Conservation (phyloP, 495 filamentous ascomycete species). For the Trichocladium uniseriatum region DNA sequence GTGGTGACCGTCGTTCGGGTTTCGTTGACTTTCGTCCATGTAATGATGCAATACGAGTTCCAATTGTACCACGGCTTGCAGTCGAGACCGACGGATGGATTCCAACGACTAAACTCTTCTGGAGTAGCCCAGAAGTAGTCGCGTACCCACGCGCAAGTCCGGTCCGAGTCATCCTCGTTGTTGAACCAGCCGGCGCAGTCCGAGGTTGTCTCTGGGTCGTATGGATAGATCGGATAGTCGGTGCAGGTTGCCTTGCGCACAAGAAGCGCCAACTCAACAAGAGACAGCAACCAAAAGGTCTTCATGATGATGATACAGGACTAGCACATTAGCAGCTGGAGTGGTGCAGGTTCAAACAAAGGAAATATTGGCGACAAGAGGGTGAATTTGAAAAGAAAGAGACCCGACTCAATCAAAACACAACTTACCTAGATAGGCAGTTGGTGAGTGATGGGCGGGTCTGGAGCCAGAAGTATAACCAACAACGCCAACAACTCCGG, state of each 20-base stretch:
- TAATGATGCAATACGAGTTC: constrained; percentile 16
- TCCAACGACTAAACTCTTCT: constrained; percentile 13
- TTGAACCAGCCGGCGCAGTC: constrained; percentile 16
- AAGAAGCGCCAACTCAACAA: background rate
- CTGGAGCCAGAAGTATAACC: background rate
- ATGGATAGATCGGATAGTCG: background rate
- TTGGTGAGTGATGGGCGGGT: background rate
- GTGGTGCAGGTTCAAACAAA: background rate
- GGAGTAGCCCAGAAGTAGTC: constrained; percentile 7
- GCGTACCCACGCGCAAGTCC: constrained; percentile 12
- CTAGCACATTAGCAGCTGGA: background rate
- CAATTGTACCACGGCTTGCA: constrained; percentile 10
- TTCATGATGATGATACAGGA: constrained; percentile 1
- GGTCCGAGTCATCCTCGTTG: constrained; percentile 4
- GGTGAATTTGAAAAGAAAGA: constrained; percentile 3
- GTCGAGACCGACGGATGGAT: constrained; percentile 16
- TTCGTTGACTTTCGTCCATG: constrained; percentile 1
- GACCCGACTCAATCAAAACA: background rate
- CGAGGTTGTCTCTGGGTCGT: background rate
- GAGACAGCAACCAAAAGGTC: background rate
- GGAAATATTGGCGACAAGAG: background rate
- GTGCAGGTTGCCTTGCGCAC: background rate
- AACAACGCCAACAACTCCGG: background rate
- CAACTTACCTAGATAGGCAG: background rate
- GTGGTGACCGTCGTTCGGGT: constrained; percentile 1